These are phyloP conservation scores for Phoma herbarum DNA, from an alignment of 2,329 filamentous ascomycete species.

Conservation along the genomic window DNA sequence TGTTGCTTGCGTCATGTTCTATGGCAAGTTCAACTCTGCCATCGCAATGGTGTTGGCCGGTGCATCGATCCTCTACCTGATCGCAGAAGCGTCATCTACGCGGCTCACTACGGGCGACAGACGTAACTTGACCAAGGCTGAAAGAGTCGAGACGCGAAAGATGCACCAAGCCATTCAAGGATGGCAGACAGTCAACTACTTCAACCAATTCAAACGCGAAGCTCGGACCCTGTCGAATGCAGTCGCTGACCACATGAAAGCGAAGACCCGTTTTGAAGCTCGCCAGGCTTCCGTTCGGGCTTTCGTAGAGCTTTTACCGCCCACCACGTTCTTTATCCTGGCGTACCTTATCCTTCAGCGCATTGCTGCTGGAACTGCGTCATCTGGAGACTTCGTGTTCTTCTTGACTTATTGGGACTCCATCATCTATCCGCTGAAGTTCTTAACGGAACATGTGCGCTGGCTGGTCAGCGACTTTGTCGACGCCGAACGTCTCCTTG, in stretches of 20 bases:
- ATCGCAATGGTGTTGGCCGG: conserved; percentile 8
- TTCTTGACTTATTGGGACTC: conserved; percentile 32
- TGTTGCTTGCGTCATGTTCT: conserved; percentile 54
- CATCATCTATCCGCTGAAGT: conserved; percentile 55
- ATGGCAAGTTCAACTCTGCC: conserved; percentile 7
- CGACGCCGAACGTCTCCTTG: conserved; percentile 67
- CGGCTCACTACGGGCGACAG: conserved; percentile 11
- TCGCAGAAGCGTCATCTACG: conserved; percentile 5
- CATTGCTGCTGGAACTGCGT: conserved; percentile 57
- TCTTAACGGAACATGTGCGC: conserved; percentile 55
- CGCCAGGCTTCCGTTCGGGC: conserved; percentile 7
- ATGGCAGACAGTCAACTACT: conserved; percentile 66
- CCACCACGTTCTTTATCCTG: conserved; percentile 47
- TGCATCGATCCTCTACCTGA: conserved; percentile 11
- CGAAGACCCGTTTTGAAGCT: conserved; percentile 12
- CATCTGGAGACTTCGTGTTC: conserved; percentile 67
- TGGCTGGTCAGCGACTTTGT: conserved; percentile 57
- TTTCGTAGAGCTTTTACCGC: conserved; percentile 18
- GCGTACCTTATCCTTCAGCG: conserved; percentile 55
- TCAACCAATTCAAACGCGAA: conserved; percentile 42
- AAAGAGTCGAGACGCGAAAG: conserved; percentile 15
- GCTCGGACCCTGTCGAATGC: conserved; percentile 6
- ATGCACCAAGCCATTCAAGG: conserved; percentile 26
- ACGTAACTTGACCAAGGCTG: conserved; percentile 6
- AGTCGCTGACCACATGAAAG: conserved; percentile 11